phyloP scores from a whole-genome alignment of 768 basidiomycete species.

The Boletus pseudopeckii region DNA sequence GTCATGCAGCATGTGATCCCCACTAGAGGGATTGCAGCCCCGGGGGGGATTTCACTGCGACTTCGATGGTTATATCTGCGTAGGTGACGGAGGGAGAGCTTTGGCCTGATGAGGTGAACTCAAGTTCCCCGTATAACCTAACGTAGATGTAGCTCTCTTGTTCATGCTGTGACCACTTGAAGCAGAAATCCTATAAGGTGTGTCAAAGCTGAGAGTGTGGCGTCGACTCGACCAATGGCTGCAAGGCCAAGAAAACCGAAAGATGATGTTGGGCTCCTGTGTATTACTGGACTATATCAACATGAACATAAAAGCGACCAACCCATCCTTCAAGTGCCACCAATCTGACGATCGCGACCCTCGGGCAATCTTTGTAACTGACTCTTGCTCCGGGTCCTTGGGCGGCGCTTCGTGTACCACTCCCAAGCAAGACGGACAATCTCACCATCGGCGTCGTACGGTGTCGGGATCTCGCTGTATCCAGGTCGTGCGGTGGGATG shows the following conservation, averaged over 20 bases:
- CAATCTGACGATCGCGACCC: slow-evolving; percentile 45
- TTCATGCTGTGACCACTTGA: too few species aligned
- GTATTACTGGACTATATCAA: slow-evolving; percentile 3
- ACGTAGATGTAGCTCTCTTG: too few species aligned
- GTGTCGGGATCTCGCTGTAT: slow-evolving; percentile 93
- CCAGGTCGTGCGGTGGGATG: slow-evolving; percentile 96
- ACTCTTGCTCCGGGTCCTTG: slow-evolving; percentile 61
- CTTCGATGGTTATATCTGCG: too few species aligned
- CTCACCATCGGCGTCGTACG: slow-evolving; percentile 94
- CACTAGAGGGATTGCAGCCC: too few species aligned
- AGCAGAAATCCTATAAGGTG: too few species aligned
- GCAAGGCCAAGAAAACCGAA: background rate
- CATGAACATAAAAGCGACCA: background rate
- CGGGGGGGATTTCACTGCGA: too few species aligned
- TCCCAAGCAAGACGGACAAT: slow-evolving; percentile 93
- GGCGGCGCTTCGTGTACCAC: slow-evolving; percentile 78
- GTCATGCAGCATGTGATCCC: too few species aligned
- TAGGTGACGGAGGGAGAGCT: too few species aligned
- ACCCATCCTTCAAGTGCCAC: slow-evolving; percentile 14
- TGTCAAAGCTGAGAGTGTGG: too few species aligned
- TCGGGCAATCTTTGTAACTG: slow-evolving; percentile 64
- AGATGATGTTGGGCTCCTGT: background rate
- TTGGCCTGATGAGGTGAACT: too few species aligned
- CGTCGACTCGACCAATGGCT: too few species aligned
- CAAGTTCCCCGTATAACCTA: too few species aligned